Evolutionary conservation across 176 grass and related monocot genomes (phyloP), one percentile per base, ranked within the genome.

Genomic region (Lolium perenne): DNA sequence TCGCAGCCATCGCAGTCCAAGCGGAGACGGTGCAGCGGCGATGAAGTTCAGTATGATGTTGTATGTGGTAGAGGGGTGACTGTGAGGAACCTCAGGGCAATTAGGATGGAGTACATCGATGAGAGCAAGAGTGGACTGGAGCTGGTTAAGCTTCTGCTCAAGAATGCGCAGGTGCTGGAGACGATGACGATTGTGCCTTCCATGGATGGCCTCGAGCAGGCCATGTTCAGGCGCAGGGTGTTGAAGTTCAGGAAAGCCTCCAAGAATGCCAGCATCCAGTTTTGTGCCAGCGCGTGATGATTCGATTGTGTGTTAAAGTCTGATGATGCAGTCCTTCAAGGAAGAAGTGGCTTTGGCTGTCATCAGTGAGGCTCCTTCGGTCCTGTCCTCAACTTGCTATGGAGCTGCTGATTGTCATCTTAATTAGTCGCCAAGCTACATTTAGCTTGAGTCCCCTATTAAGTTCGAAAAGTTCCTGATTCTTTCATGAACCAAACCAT

Each of bases 171-270:
- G 0, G 54, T 78, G 46, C 75, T 92, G 74, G 87, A 92, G 74
- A 80, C 65, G 1, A 89, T 92, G 83, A 86, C 75, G 32, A 86
- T 92, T 67, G 90, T 92, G 80, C 83, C 87, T 68, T 89, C 90
- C 79, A 89, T 86, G 90, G 90, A 92, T 83, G 90, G 87, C 41
- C 86, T 92, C 53, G 90, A 92, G 78, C 86, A 83, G 78, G 90
- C 86, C 32, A 86, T 76, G 60, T 92, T 92, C 62, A 83, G 74
- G 74, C 79, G 87, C 29, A 89, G 83, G 79, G 90, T 92, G 26
- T 83, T 88, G 63, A 89, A 86, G 56, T 70, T 89, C 38, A 83
- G 83, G 26, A 92, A 75, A 40, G 71, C 83, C 21, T 92, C 90
- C 70, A 47, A 18, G 16, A 70, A 79, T 76, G 79, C 56, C 49